These are phyloP conservation scores for Chlamydomonas eustigma DNA, from an alignment of 139 green algal genomes.

Conservation along the genomic window DNA sequence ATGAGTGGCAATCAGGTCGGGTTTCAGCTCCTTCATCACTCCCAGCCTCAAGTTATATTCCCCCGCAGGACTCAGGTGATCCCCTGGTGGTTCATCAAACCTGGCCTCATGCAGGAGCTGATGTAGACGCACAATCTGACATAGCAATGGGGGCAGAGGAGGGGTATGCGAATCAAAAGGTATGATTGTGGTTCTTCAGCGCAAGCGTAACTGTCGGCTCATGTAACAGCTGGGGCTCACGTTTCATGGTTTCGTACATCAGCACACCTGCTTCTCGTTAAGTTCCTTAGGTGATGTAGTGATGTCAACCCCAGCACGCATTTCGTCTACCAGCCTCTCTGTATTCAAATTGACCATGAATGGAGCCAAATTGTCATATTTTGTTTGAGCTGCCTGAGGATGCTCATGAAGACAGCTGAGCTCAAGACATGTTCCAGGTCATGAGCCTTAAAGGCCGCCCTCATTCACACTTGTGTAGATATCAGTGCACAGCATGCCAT, in stretches of 20 bases:
- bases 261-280: constrained; percentile 52
- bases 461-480: neutral
- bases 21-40: constrained; percentile 93
- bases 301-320: constrained; percentile 50
- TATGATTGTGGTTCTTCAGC: no score
- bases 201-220: no score
- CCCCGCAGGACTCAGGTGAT: constrained; percentile 73
- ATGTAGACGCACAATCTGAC: constrained; percentile 80
- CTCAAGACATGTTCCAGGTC: no score
- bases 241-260: neutral
- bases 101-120: constrained; percentile 82
- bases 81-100: constrained; percentile 74
- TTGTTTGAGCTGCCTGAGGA: no score
- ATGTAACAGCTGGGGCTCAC: neutral
- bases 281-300: constrained; percentile 57
- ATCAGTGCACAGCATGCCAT: neutral
- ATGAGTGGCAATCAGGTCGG: constrained; percentile 92
- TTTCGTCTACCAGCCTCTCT: constrained; percentile 76
- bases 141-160: neutral
- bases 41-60: constrained; percentile 98
- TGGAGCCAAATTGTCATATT: no score
- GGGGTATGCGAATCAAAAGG: no score
- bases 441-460: no score
- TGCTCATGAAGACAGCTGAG: no score
- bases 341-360: no score